A percentile compares a stretch with the other conserved stretches of the same genome.
phyloP scores from a whole-genome alignment of 108 stramenopile genomes.

The Pseudonitzschia pungens region DNA sequence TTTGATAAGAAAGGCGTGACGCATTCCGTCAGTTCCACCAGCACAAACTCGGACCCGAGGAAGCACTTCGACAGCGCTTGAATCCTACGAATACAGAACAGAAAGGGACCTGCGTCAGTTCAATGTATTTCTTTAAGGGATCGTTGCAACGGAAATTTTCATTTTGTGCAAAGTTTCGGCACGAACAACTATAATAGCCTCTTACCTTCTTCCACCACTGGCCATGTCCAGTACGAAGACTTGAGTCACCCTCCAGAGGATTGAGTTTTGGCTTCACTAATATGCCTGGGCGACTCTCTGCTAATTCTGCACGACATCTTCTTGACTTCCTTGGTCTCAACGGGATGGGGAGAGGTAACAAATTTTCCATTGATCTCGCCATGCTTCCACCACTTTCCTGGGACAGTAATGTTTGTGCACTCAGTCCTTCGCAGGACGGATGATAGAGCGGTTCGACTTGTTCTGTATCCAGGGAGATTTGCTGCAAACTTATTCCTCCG shows the following conservation, averaged over 20 bases:
- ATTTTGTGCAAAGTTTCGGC: no score
- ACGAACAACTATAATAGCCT: no score
- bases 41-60: conserved; percentile 53
- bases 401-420: not conserved
- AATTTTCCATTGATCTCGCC: conserved; percentile 8
- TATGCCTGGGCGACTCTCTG: conserved; percentile 79
- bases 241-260: conserved; percentile 88
- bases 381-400: conserved; percentile 2
- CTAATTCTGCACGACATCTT: conserved; percentile 76
- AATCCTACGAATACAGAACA: conserved; percentile 44
- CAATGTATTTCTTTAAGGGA: not conserved
- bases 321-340: conserved; percentile 62
- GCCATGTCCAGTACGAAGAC: conserved; percentile 71
- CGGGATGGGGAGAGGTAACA: conserved; percentile 68
- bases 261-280: conserved; percentile 87
- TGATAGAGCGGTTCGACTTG: conserved; percentile 12
- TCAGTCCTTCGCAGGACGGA: conserved; percentile 9
- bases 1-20: conserved; percentile 56
- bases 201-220: conserved; percentile 80
- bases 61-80: conserved; percentile 77
- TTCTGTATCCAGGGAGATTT: conserved; percentile 19
- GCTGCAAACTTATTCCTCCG: conserved; percentile 24
- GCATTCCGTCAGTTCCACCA: conserved; percentile 32
- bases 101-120: conserved; percentile 14
- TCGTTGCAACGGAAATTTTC: no score